Base-by-base conservation (phyloP, 176 grass and related monocot species). In the Avena sativa region DNA sequence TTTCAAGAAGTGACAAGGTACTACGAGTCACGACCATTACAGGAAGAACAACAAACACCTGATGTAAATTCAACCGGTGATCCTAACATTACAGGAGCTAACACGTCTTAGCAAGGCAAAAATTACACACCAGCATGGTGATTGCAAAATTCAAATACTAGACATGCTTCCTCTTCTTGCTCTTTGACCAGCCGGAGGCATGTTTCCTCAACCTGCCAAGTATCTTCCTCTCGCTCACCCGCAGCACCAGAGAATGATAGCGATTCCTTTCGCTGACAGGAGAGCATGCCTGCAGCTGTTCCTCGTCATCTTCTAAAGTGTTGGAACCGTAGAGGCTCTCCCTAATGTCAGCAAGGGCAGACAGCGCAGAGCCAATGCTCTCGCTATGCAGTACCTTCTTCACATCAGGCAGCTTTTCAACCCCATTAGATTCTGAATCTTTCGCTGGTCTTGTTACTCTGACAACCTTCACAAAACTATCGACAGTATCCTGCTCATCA, bases 201-300 rank as follows among this genome's bases (percentile, higher is more conserved):
- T 81, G 86, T 84, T 86, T 82, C 49, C 87, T 86, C 84, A 96
- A 34, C 66, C 83, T 94, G n/a, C 48, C 36, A 66, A 98, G 92
- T 79, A 98, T 93, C 78, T 81, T 87, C 81, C 92, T 94, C 85
- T 96, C 93, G 9, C 90, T 87, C 78, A 91, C 80, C 15, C 82
- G 88, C 85, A 98, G 72, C 62, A 96, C 90, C 80, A 96, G 82
- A 21, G 96, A 94, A 92, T 98, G 88, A 55, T 93, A 94, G 53
- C 85, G 52, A 58, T 93, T 93, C 47, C 90, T 92, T 60, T 94
- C 80, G 2, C 84, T 83, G 46, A 86, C 12, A 64, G 17, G 80
- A 84, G 58, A 81, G 57, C 96, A 96, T 78, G 71, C 55, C 62
- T 9, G 52, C 68, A 94, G 78, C 63, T 49, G 92, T 7, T 79